These are phyloP conservation scores for Amanita rimosa DNA, from an alignment of 768 basidiomycete genomes.

Conservation along the genomic window DNA sequence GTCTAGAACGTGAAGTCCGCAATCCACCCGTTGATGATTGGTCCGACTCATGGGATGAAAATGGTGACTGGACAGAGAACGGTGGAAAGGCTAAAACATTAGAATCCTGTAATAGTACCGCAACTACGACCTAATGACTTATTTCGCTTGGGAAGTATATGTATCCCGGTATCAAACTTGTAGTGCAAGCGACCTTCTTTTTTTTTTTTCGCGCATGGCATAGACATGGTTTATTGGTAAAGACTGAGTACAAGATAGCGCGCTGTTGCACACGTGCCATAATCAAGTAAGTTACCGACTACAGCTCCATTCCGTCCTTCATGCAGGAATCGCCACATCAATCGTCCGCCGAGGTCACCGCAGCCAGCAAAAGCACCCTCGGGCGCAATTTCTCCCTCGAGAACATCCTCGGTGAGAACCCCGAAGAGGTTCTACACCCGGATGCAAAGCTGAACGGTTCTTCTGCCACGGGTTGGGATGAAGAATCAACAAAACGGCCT, in stretches of 20 bases:
- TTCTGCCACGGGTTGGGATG: slow-evolving; percentile 52
- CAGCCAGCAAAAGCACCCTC: not conserved
- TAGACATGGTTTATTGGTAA: too few relatives aligned
- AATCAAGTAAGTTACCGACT: too few relatives aligned
- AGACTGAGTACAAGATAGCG: too few relatives aligned
- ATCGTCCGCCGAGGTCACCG: not conserved
- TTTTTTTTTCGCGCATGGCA: too few relatives aligned
- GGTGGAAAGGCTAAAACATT: not conserved
- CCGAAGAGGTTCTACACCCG: slow-evolving; percentile 52
- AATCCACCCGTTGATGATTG: slow-evolving; percentile 19
- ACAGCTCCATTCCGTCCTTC: not conserved
- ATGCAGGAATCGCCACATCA: not conserved
- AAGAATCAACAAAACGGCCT: slow-evolving; percentile 39
- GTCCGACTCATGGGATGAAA: slow-evolving; percentile 43
- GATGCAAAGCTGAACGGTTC: slow-evolving; percentile 19
- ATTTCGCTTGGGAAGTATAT: not conserved
- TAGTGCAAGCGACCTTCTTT: too few relatives aligned
- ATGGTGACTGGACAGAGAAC: slow-evolving; percentile 41
- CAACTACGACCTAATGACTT: not conserved
- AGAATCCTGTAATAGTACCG: slow-evolving; percentile 1
- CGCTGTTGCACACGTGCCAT: slow-evolving; percentile 5
- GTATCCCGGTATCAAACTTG: not conserved
- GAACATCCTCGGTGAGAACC: slow-evolving; percentile 56
- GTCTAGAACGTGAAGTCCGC: slow-evolving; percentile 1
- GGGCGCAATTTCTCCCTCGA: slow-evolving; percentile 41